Base-by-base conservation (phyloP, 1,139 yeast genomes). In the Geotrichum histeridarum region DNA sequence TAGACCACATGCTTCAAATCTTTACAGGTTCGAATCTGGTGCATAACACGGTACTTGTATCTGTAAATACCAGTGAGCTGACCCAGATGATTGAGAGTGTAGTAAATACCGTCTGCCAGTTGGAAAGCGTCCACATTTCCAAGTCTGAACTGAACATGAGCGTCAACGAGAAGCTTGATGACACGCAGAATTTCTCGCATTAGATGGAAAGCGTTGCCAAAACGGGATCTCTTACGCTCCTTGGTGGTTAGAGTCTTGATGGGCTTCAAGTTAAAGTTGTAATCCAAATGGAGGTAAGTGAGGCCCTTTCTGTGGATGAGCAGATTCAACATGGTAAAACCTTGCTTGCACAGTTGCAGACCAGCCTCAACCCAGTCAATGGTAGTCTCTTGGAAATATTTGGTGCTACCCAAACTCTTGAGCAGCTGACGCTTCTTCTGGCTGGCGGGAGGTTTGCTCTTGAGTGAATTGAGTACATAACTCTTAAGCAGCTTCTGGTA, bases 291-390 rank as follows among this genome's bases (percentile, higher is more conserved):
- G 57, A 94, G 73, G 66, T 90, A 94, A 0, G 97, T 90, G 38
- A 94, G 74, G 0, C 99, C 99, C 64, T 88, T 85, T 64, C 91
- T 80, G 69, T 94, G 99, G 48, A 94, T 89, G 60, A 94, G 73
- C 39, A 94, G 73, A 66, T 91, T 93, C 46, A 94, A 77, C 96
- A 93, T 91, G 62, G 90, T 91, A 68, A 85, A 88, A 0, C 99
- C 99, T 69, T 94, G 99, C 38, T 83, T 79, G 65, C 96, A 87
- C 1, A 94, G 82, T 69, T 93, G 99, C 54, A 93, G 72, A 31
- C 97, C 99, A 1, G 98, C 99, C 68, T 94, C 99, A 1, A 93
- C 94, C 99, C 99, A 94, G 68, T 93, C 99, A 50, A 93, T 84
- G 0, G 90, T 79, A 0, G 99, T 93, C 64, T 86, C 86, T 64